Conservation (phyloP, 495 filamentous ascomycete genomes). For the Annulohypoxylon moriforme region DNA sequence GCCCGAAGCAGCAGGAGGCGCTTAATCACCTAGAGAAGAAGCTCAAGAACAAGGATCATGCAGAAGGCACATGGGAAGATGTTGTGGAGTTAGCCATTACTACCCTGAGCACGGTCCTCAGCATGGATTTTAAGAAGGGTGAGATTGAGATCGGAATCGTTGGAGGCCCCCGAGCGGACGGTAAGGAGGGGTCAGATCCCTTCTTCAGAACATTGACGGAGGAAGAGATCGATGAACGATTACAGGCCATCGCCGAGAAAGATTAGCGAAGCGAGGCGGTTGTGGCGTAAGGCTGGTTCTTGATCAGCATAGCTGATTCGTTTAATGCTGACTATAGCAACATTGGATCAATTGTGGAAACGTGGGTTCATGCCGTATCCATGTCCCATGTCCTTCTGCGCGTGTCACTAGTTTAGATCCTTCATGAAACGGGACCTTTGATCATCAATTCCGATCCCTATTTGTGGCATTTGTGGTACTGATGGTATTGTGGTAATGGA, state of each 20-base stretch:
- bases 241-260: slow-evolving; percentile 98
- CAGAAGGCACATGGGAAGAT: slow-evolving; percentile 94
- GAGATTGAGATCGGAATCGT: slow-evolving; percentile 98
- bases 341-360: slow-evolving; percentile 23
- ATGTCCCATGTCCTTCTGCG: slow-evolving; percentile 24
- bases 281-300: slow-evolving; percentile 44
- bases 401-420: slow-evolving; percentile 43
- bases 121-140: slow-evolving; percentile 99
- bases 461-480: background rate
- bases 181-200: slow-evolving; percentile 79
- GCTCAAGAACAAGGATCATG: slow-evolving; percentile 98
- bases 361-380: slow-evolving; percentile 23
- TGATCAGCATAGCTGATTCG: slow-evolving; percentile 33
- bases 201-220: slow-evolving; percentile 90
- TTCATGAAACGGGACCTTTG: slow-evolving; percentile 31
- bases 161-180: slow-evolving; percentile 81
- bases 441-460: slow-evolving; percentile 23
- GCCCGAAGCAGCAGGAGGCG: slow-evolving; percentile 98
- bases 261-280: slow-evolving; percentile 69
- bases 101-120: slow-evolving; percentile 92
- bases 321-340: slow-evolving; percentile 30
- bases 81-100: slow-evolving; percentile 97
- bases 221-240: slow-evolving; percentile 96
- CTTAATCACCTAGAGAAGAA: slow-evolving; percentile 99
- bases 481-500: background rate